Evolutionary conservation across 176 grass and related monocot species (phyloP), one percentile per base, ranked within the genome.

Genomic region (Avena atlantica): DNA sequence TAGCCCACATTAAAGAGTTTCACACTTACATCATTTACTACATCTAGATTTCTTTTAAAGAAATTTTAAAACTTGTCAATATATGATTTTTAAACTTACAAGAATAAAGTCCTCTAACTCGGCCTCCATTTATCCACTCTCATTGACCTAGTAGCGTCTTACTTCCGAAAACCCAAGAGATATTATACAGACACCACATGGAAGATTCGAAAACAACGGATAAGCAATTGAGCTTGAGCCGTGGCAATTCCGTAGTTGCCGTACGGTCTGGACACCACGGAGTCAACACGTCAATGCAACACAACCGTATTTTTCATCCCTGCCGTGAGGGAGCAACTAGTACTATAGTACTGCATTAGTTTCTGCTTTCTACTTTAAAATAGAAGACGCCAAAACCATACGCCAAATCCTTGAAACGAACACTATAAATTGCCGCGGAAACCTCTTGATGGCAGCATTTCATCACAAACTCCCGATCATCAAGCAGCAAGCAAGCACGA

Each of bases 391-490:
- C 42, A 73, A 47, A 48, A 47, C 9, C 42, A 47, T 48, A 4
- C 8, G 66, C 16, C 19, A n/a, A 10, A 0, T 71, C 37, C 37
- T 47, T 4, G 2, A 23, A 12, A 4, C 70, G 40, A 73, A 73
- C 40, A 73, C 70, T 73, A 73, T 73, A 13, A n/a, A 73, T 73
- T 48, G 42, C 42, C 20, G 42, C 20, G 10, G 23, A 73, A 73
- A 23, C 34, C 10, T 40, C 2, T 48, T 48, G 20, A 12, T 48
- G 40, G 20, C 42, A 73, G 42, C 66, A 69, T 45, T 23, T 20
- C 70, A 23, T 72, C 19, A 20, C 40, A 9, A n/a, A 11, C 8
- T n/a, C 17, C 34, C 10, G 0, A 17, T 37, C 65, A 37, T 5
- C 42, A 3, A 48, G 42, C 11, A 70, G 40, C 40, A 42, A 37